A percentile compares a stretch with the other conserved stretches of the same genome.
phyloP scores from a whole-genome alignment of 495 filamentous ascomycete species.

The Neurospora africana region DNA sequence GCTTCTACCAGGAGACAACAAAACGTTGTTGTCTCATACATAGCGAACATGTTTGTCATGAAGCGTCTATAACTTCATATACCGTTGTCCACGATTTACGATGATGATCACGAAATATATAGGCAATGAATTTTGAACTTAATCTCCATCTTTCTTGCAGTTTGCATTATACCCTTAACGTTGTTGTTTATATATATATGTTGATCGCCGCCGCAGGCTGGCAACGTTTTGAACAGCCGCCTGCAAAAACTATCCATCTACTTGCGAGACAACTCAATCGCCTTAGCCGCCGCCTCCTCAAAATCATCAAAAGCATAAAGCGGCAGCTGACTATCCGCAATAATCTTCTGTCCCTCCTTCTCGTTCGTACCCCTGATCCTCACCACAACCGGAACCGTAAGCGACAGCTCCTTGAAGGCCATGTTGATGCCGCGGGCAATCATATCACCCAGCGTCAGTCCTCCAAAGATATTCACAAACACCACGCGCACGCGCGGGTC shows the following conservation, averaged over 20 bases:
- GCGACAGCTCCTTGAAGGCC: constrained; percentile 62
- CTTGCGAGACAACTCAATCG: constrained; percentile 50
- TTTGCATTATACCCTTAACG: not conserved
- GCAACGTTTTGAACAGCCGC: not conserved
- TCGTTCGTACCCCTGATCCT: constrained; percentile 78
- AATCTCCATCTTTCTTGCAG: not conserved
- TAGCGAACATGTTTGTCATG: constrained; percentile 8
- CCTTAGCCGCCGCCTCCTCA: constrained; percentile 67
- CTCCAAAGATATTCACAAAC: constrained; percentile 89
- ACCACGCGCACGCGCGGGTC: constrained; percentile 62
- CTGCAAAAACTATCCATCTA: not conserved
- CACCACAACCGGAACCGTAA: constrained; percentile 70
- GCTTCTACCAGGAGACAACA: not conserved
- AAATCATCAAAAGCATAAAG: constrained; percentile 75
- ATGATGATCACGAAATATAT: not conserved
- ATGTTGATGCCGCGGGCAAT: constrained; percentile 74
- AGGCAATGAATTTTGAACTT: not conserved
- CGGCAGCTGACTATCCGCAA: constrained; percentile 60
- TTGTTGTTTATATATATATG: not conserved
- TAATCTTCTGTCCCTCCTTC: constrained; percentile 63
- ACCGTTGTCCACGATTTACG: not conserved
- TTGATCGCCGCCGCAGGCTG: not conserved
- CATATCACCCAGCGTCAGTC: constrained; percentile 77
- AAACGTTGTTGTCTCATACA: constrained; percentile 10
- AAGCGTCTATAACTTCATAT: constrained; percentile 8